Percentiles rank a stretch among this genome's conserved stretches.
These are phyloP conservation scores for Falciphora oryzae DNA, from an alignment of 2,329 filamentous ascomycete genomes.

Conservation along the genomic window DNA sequence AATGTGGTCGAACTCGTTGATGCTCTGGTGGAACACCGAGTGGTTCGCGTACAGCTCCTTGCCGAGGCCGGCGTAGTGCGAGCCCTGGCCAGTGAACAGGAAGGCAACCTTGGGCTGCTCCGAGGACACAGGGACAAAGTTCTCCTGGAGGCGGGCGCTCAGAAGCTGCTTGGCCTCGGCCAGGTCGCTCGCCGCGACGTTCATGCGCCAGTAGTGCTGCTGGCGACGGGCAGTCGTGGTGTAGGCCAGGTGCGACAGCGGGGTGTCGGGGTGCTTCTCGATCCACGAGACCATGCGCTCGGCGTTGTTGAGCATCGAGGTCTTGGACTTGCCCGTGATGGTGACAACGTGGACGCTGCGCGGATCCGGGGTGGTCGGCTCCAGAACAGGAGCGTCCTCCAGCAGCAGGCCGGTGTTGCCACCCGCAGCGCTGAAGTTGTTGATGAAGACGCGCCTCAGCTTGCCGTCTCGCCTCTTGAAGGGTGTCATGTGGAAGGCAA, in stretches of 20 bases:
- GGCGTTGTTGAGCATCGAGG: constrained; percentile 53
- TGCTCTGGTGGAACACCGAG: constrained; percentile 42
- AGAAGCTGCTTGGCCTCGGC: constrained; percentile 38
- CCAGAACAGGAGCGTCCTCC: constrained; percentile 49
- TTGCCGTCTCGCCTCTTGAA: constrained; percentile 43
- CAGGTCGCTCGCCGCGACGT: constrained; percentile 36
- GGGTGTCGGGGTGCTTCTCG: constrained; percentile 42
- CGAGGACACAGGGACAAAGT: constrained; percentile 35
- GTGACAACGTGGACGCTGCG: constrained; percentile 53
- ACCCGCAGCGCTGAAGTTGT: constrained; percentile 67
- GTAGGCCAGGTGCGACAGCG: constrained; percentile 56
- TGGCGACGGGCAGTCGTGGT: constrained; percentile 61
- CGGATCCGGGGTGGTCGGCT: constrained; percentile 35
- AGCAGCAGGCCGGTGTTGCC: constrained; percentile 64
- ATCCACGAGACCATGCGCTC: constrained; percentile 50
- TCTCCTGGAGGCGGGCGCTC: constrained; percentile 34
- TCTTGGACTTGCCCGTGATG: constrained; percentile 49
- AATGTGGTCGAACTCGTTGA: constrained; percentile 52
- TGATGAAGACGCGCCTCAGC: constrained; percentile 48
- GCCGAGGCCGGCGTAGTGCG: constrained; percentile 46
- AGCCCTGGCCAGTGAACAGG: constrained; percentile 52
- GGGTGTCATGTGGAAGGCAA: constrained; percentile 47
- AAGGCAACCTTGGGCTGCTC: constrained; percentile 44
- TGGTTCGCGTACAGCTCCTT: constrained; percentile 43
- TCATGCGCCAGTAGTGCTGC: constrained; percentile 53